Evolutionary conservation across 2,329 filamentous ascomycete genomes (phyloP).

Genomic region (Fusarium continuum): DNA sequence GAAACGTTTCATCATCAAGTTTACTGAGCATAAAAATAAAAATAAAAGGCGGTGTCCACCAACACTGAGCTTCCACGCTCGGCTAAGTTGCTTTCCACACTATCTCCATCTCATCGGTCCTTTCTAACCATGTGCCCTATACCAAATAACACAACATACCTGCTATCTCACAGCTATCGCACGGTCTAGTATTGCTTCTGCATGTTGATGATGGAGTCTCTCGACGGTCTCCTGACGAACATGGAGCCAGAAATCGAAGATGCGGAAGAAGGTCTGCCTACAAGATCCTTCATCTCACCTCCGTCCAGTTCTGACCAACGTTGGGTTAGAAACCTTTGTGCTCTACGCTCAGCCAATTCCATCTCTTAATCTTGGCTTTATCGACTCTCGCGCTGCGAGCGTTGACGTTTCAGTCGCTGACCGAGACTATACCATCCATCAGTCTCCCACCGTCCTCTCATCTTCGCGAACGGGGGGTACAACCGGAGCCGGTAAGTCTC

Average conservation of each 20-base stretch:
- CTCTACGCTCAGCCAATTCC: conserved; percentile 82
- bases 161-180: too few species aligned
- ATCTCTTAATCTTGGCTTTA: conserved; percentile 82
- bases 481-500: conserved; percentile 59
- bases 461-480: conserved; percentile 74
- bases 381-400: conserved; percentile 73
- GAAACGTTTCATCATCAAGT: background rate
- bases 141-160: background rate
- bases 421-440: conserved; percentile 78
- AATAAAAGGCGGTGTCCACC: background rate
- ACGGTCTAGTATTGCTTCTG: background rate
- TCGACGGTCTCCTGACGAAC: conserved; percentile 40
- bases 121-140: background rate
- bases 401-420: conserved; percentile 75
- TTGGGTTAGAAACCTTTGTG: conserved; percentile 83
- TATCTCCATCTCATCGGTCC: background rate
- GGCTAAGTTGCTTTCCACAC: background rate
- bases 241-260: conserved; percentile 59
- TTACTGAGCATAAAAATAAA: too few species aligned
- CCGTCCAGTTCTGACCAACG: conserved; percentile 1
- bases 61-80: background rate
- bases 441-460: conserved; percentile 83
- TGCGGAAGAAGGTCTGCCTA: conserved; percentile 56
- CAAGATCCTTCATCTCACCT: background rate
- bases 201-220: conserved; percentile 19